Evolutionary conservation across 257 asterid species (phyloP), one percentile per base, ranked within the genome.

Genomic region (Cordia subcordata): DNA sequence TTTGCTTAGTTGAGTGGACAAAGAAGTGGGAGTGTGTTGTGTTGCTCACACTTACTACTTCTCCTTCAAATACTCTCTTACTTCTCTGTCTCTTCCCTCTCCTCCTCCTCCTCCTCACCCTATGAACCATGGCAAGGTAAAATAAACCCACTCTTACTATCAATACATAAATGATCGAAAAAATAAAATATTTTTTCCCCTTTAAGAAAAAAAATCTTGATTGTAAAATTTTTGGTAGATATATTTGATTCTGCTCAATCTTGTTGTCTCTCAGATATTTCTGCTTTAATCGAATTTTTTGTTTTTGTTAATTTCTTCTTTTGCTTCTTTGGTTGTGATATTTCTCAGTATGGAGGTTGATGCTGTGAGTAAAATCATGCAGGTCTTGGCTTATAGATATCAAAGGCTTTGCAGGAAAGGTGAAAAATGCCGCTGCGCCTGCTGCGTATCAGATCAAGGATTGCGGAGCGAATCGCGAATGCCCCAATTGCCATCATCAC

Each of bases 351-450:
- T 38, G 5, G 38, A 39, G 6, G 21, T 39, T 21, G 23, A 61
- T 53, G 40, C 20, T 37, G 33, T 16, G 18, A 38, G 13, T 52
- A 18, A n/a, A 44, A 40, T 60, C 57, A 65, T 69, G 76, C 82
- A 90, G 96, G 79, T 60, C 80, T 63, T 93, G 97, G 99, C 75
- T 89, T 27, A 67, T 93, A 14, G 76, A 80, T 55, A 57, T 88
- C 61, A 78, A 82, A 64, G 95, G 87, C 35, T 73, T 93, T 0
- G 97, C 96, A 13, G 67, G 62, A 23, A 90, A 85, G 73, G 94
- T 93, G 60, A 85, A 81, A 69, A 82, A 75, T 75, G 91, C 90
- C n/a, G 73, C 82, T 73, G 44, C 69, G 11, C 82, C 83, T 2
- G 65, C 78, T 58, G 73, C 72, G 8, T 10, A 49, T 61, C 88